Conservation (phyloP, 2,329 filamentous ascomycete genomes). For the Ceratocystis colombiana region DNA sequence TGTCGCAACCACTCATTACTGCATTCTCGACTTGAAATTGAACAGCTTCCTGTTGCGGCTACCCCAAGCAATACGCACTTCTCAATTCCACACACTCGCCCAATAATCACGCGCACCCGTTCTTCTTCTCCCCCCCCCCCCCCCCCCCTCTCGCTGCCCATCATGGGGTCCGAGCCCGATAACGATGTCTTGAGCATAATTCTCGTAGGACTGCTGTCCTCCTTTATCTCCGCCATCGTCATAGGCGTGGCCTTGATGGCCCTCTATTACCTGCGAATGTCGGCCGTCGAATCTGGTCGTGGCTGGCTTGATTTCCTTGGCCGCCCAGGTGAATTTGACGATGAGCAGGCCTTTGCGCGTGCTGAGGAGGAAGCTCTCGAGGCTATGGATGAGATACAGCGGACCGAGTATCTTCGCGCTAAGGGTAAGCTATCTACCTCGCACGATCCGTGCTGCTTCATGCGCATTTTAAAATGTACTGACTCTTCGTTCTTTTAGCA, state of each 20-base stretch:
- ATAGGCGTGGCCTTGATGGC: slow-evolving; percentile 50
- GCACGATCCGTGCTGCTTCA: neutral
- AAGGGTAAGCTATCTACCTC: slow-evolving; percentile 55
- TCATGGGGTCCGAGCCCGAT: slow-evolving; percentile 22
- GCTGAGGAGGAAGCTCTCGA: slow-evolving; percentile 94
- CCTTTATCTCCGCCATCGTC: slow-evolving; percentile 72
- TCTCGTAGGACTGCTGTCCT: slow-evolving; percentile 76
- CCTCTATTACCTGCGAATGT: slow-evolving; percentile 58
- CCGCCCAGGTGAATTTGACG: slow-evolving; percentile 89
- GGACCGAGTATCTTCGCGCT: slow-evolving; percentile 82
- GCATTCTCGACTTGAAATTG: slow-evolving; percentile 1
- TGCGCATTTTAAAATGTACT: neutral
- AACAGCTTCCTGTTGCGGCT: neutral
- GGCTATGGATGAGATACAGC: slow-evolving; percentile 85
- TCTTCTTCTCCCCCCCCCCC: neutral
- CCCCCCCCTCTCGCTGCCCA: neutral
- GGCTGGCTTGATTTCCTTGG: slow-evolving; percentile 69
- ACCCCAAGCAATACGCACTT: neutral
- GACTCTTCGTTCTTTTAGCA: slow-evolving; percentile 43
- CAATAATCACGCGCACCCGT: neutral
- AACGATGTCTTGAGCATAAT: slow-evolving; percentile 33
- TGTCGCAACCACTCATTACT: neutral
- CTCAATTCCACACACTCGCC: neutral
- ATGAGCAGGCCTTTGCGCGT: slow-evolving; percentile 86
- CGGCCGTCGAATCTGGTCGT: slow-evolving; percentile 19